A percentile compares a stretch with the other conserved stretches of the same genome.
Evolutionary conservation across 345 rosid genomes (phyloP).

Genomic region (Corymbia maculata): DNA sequence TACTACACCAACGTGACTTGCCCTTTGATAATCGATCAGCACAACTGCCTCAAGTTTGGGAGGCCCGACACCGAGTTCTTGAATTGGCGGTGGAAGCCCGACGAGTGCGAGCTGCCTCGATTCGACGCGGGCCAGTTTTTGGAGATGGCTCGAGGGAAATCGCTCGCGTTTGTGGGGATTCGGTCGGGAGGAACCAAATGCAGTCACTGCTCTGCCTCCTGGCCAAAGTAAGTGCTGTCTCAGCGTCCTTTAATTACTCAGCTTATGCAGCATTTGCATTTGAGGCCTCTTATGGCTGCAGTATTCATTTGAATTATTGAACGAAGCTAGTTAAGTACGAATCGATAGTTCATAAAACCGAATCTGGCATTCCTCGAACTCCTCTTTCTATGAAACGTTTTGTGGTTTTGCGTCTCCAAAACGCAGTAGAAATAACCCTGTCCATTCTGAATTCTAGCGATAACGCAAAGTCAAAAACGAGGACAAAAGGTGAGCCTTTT

Average conservation of each 20-base stretch:
- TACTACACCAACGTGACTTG: constrained; percentile 33
- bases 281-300: not conserved
- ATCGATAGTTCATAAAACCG: not conserved
- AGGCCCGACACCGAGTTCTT: constrained; percentile 32
- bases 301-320: not conserved
- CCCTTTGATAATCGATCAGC: constrained; percentile 22
- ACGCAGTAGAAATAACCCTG: too few relatives aligned
- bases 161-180: constrained; percentile 34
- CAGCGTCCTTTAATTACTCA: not conserved
- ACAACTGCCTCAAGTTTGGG: constrained; percentile 46
- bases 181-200: constrained; percentile 44
- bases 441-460: too few relatives aligned
- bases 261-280: not conserved
- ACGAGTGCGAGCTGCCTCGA: constrained; percentile 21
- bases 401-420: too few relatives aligned
- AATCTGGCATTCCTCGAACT: not conserved
- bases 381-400: too few relatives aligned
- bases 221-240: constrained; percentile 12
- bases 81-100: constrained; percentile 51
- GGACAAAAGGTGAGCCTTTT: too few relatives aligned
- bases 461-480: too few relatives aligned
- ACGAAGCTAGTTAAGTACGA: not conserved
- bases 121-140: constrained; percentile 22
- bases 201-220: constrained; percentile 34
- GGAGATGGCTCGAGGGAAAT: constrained; percentile 28